These are phyloP conservation scores for Saccharomyces hybrid DNA, from an alignment of 1,139 yeast species.

Conservation along the genomic window DNA sequence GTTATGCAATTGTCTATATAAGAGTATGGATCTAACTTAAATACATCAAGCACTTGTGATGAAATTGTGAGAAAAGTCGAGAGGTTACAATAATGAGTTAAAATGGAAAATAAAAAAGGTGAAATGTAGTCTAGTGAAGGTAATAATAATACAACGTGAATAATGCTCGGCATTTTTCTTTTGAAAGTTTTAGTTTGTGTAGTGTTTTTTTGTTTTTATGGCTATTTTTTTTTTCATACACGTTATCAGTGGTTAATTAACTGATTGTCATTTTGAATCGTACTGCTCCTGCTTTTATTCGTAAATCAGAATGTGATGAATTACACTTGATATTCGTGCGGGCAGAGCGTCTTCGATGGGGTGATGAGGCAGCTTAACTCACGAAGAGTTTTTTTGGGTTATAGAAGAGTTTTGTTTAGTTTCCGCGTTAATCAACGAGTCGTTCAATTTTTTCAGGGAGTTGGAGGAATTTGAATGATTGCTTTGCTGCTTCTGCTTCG, in stretches of 20 bases:
- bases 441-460: background rate
- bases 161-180: background rate
- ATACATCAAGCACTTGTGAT: background rate
- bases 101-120: background rate
- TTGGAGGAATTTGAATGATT: slow-evolving; percentile 5
- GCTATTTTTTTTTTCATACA: background rate
- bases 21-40: background rate
- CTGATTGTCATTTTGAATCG: background rate
- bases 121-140: background rate
- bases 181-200: background rate
- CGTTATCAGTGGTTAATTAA: background rate
- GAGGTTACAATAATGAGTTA: background rate
- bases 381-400: background rate
- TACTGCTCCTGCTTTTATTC: background rate
- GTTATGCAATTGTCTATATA: background rate
- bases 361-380: slow-evolving; percentile 7
- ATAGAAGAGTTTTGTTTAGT: background rate
- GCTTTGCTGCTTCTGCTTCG: slow-evolving; percentile 6
- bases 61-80: background rate
- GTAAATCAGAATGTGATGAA: background rate
- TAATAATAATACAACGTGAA: background rate
- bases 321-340: background rate
- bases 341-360: too few species aligned
- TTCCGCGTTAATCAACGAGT: background rate
- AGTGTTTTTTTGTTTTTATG: background rate